Evolutionary conservation across 805 yeast genomes (phyloP).

Genomic region (Barnettozyma pratensis): DNA sequence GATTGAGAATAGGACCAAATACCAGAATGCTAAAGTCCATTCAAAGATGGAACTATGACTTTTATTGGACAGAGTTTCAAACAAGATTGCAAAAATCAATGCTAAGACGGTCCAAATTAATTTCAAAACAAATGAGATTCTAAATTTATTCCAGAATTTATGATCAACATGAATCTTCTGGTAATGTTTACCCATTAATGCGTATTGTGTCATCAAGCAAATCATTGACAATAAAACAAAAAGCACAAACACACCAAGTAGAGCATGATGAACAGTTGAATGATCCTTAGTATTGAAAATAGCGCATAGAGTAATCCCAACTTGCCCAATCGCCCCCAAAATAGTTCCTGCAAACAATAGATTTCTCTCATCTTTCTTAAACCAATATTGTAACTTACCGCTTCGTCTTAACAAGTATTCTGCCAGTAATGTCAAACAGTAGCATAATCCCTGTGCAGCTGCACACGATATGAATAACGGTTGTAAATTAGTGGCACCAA

Average conservation of each 20-base stretch:
- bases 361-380: conserved; percentile 32
- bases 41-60: conserved; percentile 46
- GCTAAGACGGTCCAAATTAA: conserved; percentile 63
- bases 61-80: conserved; percentile 41
- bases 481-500: conserved; percentile 83
- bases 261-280: conserved; percentile 52
- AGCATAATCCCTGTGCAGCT: conserved; percentile 73
- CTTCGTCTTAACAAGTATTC: conserved; percentile 59
- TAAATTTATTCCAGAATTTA: conserved; percentile 36
- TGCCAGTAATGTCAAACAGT: conserved; percentile 53
- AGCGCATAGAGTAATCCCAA: conserved; percentile 70
- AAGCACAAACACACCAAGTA: conserved; percentile 71
- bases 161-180: conserved; percentile 29
- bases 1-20: conserved; percentile 60
- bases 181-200: conserved; percentile 41
- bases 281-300: conserved; percentile 61
- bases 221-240: conserved; percentile 52
- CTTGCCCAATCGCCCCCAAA: conserved; percentile 53
- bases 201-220: conserved; percentile 40
- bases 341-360: conserved; percentile 36
- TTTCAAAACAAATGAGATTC: conserved; percentile 50
- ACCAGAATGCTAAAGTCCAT: conserved; percentile 86
- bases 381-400: conserved; percentile 43
- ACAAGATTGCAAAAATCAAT: conserved; percentile 60
- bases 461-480: conserved; percentile 80